These are phyloP conservation scores for Fusarium nodosum DNA, from an alignment of 2,329 filamentous ascomycete species.

Conservation along the genomic window DNA sequence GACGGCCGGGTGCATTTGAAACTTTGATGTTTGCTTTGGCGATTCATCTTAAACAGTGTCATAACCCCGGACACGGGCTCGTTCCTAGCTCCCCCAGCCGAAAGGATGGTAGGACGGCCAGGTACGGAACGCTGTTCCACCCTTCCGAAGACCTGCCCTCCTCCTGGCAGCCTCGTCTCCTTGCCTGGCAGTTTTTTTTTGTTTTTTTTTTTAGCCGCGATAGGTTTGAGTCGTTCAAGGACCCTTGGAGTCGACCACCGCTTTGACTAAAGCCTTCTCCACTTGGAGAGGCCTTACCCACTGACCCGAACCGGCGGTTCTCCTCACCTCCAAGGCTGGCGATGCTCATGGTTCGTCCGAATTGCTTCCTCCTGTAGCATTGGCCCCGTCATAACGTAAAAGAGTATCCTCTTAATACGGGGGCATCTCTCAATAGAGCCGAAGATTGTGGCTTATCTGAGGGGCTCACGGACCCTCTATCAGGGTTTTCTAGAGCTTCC, in stretches of 20 bases:
- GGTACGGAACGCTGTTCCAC: constrained; percentile 33
- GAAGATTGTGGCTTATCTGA: constrained; percentile 25
- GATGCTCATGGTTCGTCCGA: constrained; percentile 30
- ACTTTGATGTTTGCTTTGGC: constrained; percentile 36
- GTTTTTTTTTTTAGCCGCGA: constrained; percentile 19
- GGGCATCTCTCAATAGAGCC: constrained; percentile 24
- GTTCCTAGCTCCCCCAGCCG: constrained; percentile 29
- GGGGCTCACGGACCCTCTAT: constrained; percentile 23
- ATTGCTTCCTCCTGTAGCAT: constrained; percentile 14
- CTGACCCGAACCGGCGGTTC: constrained; percentile 46
- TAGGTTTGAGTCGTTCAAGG: constrained; percentile 19
- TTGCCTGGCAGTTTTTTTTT: constrained; percentile 8
- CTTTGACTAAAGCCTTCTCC: constrained; percentile 14
- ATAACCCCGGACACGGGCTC: constrained; percentile 21
- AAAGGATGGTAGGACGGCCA: constrained; percentile 14
- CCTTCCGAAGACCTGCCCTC: constrained; percentile 27
- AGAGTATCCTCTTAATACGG: constrained; percentile 33
- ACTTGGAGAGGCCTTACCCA: constrained; percentile 12
- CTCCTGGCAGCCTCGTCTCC: constrained; percentile 10
- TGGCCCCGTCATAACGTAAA: constrained; percentile 28
- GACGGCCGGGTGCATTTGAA: constrained; percentile 32
- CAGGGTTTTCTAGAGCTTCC: constrained; percentile 38
- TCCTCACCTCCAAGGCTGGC: constrained; percentile 23
- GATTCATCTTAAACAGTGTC: constrained; percentile 26
- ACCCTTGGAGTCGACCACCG: constrained; percentile 13